These are phyloP conservation scores for Pseudogymnoascus sp. DNA, from an alignment of 2,329 filamentous ascomycete genomes.

Conservation along the genomic window DNA sequence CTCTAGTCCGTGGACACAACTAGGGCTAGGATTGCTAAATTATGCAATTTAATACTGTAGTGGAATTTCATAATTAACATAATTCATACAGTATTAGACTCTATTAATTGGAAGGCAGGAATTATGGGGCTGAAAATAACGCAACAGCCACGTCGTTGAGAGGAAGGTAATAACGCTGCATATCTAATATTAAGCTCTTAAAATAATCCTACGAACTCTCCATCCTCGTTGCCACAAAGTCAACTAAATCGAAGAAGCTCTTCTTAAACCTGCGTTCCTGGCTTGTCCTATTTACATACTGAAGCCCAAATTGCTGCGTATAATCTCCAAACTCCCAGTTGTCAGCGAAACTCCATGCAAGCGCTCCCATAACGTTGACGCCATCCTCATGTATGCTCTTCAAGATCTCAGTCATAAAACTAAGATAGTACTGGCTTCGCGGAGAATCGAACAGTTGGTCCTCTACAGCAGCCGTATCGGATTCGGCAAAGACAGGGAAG, in stretches of 20 bases:
- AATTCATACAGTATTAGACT: too few relatives aligned
- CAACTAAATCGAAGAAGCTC: slow-evolving; percentile 41
- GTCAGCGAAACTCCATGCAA: slow-evolving; percentile 38
- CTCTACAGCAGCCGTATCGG: slow-evolving; percentile 31
- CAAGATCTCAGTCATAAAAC: slow-evolving; percentile 37
- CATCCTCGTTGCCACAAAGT: slow-evolving; percentile 32
- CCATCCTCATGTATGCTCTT: slow-evolving; percentile 41
- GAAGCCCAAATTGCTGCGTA: slow-evolving; percentile 38
- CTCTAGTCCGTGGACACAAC: too few relatives aligned
- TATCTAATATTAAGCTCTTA: background rate
- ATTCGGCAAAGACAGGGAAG: slow-evolving; percentile 45
- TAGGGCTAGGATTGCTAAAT: too few relatives aligned
- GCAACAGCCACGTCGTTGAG: too few relatives aligned
- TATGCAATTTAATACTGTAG: background rate
- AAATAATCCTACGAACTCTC: background rate
- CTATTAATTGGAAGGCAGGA: too few relatives aligned
- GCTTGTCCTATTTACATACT: slow-evolving; percentile 39
- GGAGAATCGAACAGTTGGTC: slow-evolving; percentile 40
- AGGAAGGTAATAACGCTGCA: background rate
- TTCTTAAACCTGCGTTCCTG: slow-evolving; percentile 38
- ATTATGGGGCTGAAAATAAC: too few relatives aligned
- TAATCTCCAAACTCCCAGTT: slow-evolving; percentile 30
- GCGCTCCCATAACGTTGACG: slow-evolving; percentile 37
- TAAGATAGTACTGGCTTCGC: slow-evolving; percentile 38
- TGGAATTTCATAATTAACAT: background rate